Evolutionary conservation across 345 rosid genomes (phyloP).

Genomic region (Xanthoceras sorbifolium): DNA sequence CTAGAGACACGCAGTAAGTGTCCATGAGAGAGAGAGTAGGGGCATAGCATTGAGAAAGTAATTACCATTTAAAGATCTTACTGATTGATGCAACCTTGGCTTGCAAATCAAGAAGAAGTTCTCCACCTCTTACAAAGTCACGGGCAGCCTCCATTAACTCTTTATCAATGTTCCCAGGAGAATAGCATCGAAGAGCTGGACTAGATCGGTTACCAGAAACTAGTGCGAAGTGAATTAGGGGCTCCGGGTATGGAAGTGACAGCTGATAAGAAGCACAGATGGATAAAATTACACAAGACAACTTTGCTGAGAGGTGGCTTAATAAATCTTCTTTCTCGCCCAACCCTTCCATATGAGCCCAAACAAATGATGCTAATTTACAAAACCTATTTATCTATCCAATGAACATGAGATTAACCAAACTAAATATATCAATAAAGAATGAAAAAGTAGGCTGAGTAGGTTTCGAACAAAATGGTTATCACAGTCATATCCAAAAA

Average conservation of each 20-base stretch:
- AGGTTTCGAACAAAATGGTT: not conserved
- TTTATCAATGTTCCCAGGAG: slow-evolving; percentile 73
- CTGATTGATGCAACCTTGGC: slow-evolving; percentile 56
- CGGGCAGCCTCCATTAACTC: slow-evolving; percentile 79
- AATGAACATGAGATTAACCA: not conserved
- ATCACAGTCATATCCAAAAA: not conserved
- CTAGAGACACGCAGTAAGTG: not conserved
- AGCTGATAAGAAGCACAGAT: slow-evolving; percentile 39
- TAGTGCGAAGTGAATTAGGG: slow-evolving; percentile 73
- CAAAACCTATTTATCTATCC: not conserved
- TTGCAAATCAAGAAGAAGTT: slow-evolving; percentile 57
- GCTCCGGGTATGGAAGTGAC: slow-evolving; percentile 68
- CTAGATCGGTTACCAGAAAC: slow-evolving; percentile 81
- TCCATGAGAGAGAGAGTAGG: not conserved
- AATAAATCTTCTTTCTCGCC: not conserved
- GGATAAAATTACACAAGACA: not conserved
- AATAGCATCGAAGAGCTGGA: slow-evolving; percentile 74
- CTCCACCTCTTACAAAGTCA: slow-evolving; percentile 69
- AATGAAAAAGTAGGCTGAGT: not conserved
- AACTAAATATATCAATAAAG: not conserved
- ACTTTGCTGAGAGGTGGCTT: not conserved
- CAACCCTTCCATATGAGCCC: not conserved
- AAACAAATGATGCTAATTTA: not conserved
- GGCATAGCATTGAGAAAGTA: slow-evolving; percentile 1
- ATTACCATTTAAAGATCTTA: slow-evolving; percentile 77